phyloP scores from a whole-genome alignment of 2,329 filamentous ascomycete genomes.

The Fusarium multiceps region DNA sequence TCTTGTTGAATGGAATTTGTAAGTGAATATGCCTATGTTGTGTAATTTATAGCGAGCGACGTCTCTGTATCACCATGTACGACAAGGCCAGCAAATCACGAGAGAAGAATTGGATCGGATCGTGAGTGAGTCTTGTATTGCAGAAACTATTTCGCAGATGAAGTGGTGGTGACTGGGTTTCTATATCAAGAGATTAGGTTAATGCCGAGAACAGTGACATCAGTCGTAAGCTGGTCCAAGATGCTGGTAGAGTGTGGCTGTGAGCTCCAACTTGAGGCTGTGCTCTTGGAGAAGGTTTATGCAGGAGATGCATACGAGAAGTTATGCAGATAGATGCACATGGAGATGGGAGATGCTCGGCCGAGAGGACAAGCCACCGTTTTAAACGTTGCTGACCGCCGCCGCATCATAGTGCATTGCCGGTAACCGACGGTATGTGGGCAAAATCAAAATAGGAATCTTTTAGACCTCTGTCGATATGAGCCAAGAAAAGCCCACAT shows the following conservation, averaged over 20 bases:
- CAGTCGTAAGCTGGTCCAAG: neutral
- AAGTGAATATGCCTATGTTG: neutral
- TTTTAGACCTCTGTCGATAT: neutral
- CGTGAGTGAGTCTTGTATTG: neutral
- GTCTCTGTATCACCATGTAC: neutral
- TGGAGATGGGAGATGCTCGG: neutral
- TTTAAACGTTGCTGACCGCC: neutral
- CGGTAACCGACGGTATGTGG: conserved; percentile 4
- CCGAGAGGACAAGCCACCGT: neutral
- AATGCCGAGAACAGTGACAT: conserved; percentile 15
- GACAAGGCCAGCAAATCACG: neutral
- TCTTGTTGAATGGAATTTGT: neutral
- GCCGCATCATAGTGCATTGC: neutral
- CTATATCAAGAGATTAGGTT: conserved; percentile 8
- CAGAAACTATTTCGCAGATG: neutral
- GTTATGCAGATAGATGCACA: neutral
- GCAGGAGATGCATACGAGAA: neutral
- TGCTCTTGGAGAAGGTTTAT: conserved; percentile 1
- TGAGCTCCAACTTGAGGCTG: neutral
- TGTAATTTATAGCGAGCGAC: neutral
- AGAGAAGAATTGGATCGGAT: neutral
- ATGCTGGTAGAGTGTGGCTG: conserved; percentile 17
- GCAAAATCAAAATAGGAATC: neutral
- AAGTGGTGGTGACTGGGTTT: conserved; percentile 2
- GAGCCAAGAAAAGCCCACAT: neutral